Base-by-base conservation (phyloP, 225 moss, liverwort and hornwort species). In the Pseudisothecium myosuroides region DNA sequence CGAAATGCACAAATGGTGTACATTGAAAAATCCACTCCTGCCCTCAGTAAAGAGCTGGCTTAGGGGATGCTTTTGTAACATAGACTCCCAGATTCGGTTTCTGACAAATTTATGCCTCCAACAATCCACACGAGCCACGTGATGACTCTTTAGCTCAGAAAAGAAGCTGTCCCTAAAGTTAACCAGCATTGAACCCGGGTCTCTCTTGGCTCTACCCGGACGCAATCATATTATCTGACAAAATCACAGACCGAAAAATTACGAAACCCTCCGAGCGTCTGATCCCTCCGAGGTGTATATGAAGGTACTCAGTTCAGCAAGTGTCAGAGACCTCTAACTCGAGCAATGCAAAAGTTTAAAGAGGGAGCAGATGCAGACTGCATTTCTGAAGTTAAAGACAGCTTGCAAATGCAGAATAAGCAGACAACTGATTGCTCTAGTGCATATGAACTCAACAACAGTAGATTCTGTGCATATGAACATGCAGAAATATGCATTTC, bases 1-100 rank as follows among this genome's bases (percentile, higher is more conserved):
- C 15, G 41, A 41, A 15, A 71, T 71, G 26, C 27, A 41, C 41
- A 41, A 26, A 26, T 5, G 21, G 17, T 28, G 17, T 17, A 16
- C 17, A 45, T 1, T 45, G 73, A 17, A 28, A 43, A 45, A 73
- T 28, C 0, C 17, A 71, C 10, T 73, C 28, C 20, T 5, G 66
- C 5, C 3, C 5, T 43, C 17, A 6, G 1, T 17, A 1, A 43
- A 72, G 43, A 43, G 0, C 28, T 28, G 9, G 5, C 5, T 43
- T 0, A 24, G 1, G 45, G 9, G 10, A 15, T 27, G 72, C 15
- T 28, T 9, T 3, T 4, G 2, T 0, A 11, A 26, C 12, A 12
- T 14, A 7, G 0, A 34, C 18, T 74, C 11, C 31, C 19, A 47
- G 72, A 43, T 72, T 5, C 5, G 45, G 31, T 18, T 47, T 11